Conservation (phyloP, 192 early-diverging fungal species). For the Chytriomyces hyalinus region DNA sequence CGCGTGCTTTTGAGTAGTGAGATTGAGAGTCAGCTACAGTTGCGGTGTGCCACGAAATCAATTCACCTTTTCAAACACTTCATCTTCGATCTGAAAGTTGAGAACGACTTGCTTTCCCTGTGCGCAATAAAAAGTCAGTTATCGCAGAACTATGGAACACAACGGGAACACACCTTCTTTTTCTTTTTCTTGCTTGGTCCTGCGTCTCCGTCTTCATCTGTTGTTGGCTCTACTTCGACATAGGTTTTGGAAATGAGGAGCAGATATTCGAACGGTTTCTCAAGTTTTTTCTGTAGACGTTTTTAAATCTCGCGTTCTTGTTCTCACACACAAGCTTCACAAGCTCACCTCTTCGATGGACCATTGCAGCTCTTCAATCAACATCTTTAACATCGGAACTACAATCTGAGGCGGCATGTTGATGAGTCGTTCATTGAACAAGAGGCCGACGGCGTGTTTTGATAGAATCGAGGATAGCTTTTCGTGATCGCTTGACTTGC, state of each 20-base stretch:
- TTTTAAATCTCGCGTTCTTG: background rate
- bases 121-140: background rate
- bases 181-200: slow-evolving; percentile 47
- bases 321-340: background rate
- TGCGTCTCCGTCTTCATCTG: slow-evolving; percentile 60
- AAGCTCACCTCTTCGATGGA: slow-evolving; percentile 69
- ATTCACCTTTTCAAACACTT: slow-evolving; percentile 72
- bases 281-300: slow-evolving; percentile 46
- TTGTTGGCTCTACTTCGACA: slow-evolving; percentile 70
- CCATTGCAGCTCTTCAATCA: slow-evolving; percentile 80
- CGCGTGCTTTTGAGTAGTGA: slow-evolving; percentile 57
- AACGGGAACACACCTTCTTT: slow-evolving; percentile 32
- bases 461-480: slow-evolving; percentile 5
- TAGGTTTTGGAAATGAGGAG: slow-evolving; percentile 83
- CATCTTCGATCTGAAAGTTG: slow-evolving; percentile 90
- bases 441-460: slow-evolving; percentile 57
- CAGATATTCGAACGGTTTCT: slow-evolving; percentile 80
- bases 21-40: background rate
- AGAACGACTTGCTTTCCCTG: slow-evolving; percentile 57
- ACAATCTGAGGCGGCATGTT: slow-evolving; percentile 96
- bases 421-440: slow-evolving; percentile 88
- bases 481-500: slow-evolving; percentile 32
- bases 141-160: background rate
- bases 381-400: slow-evolving; percentile 90
- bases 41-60: background rate